Base-by-base conservation (phyloP, 2,329 filamentous ascomycete species). In the Talaromyces sp. region DNA sequence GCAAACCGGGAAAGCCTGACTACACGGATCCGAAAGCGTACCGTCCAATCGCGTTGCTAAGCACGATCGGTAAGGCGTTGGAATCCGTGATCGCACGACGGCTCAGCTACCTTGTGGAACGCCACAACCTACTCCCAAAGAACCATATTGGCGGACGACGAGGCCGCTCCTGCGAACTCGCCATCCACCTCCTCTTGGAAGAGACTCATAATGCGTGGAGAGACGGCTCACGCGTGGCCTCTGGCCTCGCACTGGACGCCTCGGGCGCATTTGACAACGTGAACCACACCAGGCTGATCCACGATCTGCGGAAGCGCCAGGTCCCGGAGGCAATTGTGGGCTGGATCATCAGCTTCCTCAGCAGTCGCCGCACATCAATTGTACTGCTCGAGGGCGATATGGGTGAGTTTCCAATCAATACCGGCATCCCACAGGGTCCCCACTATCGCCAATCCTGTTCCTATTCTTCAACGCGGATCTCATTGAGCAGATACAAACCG, bases 391-490 rank as follows among this genome's bases (percentile, higher is more conserved):
- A 51, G 22, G 47, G 47, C 47, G 17, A 51, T 27, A 51, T 51
- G 25, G 47, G 47, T 0, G 47, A 51, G 7, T 51, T 27, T 13
- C 1, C 5, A 1, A 17, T 51, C 25, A 15, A 51, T 29, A 51
- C 47, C 0, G 47, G 47, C 8, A 51, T 51, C 47, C 47, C 43
- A 1, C 65, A 11, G 56, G 67, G 1, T 68, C 69, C 2, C 68
- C 64, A 1, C 58, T 74, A 13, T 74, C 68, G 1, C 70, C 65
- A 34, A 72, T 73, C 19, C 70, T 74, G 17, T 73, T 70, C 45
- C 62, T 74, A 1, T 70, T 74, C 68, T 74, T 72, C 47, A 74
- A 72, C 31, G 66, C 69, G 2, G 69, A 73, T 49, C 65, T 70
- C 10, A 65, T 70, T 29, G 67, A 71, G 19, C 36, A 71, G 51